Evolutionary conservation across 148 eudicot genomes (phyloP).

Genomic region (Linanthus parryae): DNA sequence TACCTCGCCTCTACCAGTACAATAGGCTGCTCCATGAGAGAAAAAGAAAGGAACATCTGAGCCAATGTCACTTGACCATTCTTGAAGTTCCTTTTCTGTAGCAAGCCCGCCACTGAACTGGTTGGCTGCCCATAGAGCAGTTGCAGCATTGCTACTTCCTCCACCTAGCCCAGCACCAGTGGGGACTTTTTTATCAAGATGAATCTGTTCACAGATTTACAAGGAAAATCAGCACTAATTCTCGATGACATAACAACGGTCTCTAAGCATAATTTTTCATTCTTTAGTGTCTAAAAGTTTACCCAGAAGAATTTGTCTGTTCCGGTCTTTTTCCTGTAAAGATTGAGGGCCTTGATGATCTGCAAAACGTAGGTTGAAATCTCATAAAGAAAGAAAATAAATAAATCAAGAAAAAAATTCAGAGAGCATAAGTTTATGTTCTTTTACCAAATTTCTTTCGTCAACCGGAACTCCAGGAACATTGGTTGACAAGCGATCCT

Average conservation of each 20-base stretch:
- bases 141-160: constrained; percentile 98
- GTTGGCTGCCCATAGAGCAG: constrained; percentile 97
- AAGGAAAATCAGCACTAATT: constrained; percentile 1
- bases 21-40: constrained; percentile 90
- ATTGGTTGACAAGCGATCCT: constrained; percentile 83
- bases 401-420: constrained; percentile 8
- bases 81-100: constrained; percentile 81
- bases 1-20: constrained; percentile 99
- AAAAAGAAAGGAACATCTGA: constrained; percentile 98
- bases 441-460: constrained; percentile 77
- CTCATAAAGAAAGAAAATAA: not conserved
- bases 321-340: constrained; percentile 84
- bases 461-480: constrained; percentile 92
- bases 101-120: constrained; percentile 85
- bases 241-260: not conserved
- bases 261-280: too few species aligned
- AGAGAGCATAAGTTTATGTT: not conserved
- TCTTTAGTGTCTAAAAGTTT: too few species aligned
- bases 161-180: constrained; percentile 99
- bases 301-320: constrained; percentile 85
- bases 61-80: constrained; percentile 96
- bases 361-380: constrained; percentile 26
- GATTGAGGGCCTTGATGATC: constrained; percentile 86
- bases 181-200: constrained; percentile 94
- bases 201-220: constrained; percentile 43